Evolutionary conservation across 805 yeast species (phyloP), one percentile per base, ranked within the genome.

Genomic region (Nakazawaea anatomiae): DNA sequence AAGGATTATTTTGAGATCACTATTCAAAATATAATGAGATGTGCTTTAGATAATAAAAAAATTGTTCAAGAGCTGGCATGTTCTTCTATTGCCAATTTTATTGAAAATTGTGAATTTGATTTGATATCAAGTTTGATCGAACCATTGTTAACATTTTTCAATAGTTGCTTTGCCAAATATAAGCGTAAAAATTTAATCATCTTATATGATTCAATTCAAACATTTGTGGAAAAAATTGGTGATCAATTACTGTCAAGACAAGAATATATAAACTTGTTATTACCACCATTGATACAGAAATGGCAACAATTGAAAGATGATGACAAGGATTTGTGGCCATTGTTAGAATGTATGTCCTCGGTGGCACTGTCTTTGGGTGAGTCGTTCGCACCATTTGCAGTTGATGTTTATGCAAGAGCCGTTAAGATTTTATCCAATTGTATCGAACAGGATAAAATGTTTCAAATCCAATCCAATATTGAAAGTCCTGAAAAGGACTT

Each of bases 1-100:
- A 76, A 89, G 7, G 76, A 71, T 55, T 86, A 85, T 60, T 85
- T 87, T 62, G 71, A 77, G 52, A 94, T 94, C 5, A 89, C 94
- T 0, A 75, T 94, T 53, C 83, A 86, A 58, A 79, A 94, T 2
- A 76, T 94, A 45, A 76, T 94, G 63, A 70, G 65, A 46, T 86
- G 94, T 67, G 82, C 88, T 28, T 70, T 89, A 57, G 98, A 94
- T 65, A 75, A 73, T 47, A 89, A 89, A 70, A 90, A 91, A 63
- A 87, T 86, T 52, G 99, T 92, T n/a, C 99, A 94, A 69, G 92
- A 90, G 60, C 86, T 96, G 51, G 97, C 96, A 1, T 89, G 96
- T 58, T 80, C 90, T 38, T 87, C 97, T 9, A 76, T 92, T 42
- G 85, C 96, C 0, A 83, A 83, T 51, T 87, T 91, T 55, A 82